Conservation (phyloP, 2,329 filamentous ascomycete genomes). For the Ambrosiella xylebori region DNA sequence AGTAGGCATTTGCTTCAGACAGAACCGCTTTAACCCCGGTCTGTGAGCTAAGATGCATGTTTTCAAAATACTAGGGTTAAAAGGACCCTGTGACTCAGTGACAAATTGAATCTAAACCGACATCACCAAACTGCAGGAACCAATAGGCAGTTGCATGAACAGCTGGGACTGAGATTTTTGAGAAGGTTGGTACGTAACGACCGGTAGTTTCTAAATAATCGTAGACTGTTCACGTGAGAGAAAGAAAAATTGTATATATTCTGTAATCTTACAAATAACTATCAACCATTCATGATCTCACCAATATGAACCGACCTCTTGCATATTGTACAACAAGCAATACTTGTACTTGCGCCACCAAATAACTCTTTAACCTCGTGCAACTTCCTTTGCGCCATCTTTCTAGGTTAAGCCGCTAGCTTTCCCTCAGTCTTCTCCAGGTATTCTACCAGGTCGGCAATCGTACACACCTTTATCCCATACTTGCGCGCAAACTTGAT, state of each 20-base stretch:
- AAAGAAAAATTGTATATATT: background rate
- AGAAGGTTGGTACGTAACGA: too few relatives aligned
- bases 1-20: too few relatives aligned
- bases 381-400: background rate
- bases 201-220: too few relatives aligned
- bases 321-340: background rate
- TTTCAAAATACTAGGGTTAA: constrained; percentile 5
- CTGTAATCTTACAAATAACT: background rate
- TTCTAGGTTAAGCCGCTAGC: constrained; percentile 25
- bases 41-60: too few relatives aligned
- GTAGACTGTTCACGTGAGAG: background rate
- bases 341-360: background rate
- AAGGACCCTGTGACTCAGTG: constrained; percentile 10
- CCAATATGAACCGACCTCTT: background rate
- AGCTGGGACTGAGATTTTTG: too few relatives aligned
- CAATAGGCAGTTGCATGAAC: too few relatives aligned
- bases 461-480: constrained; percentile 87
- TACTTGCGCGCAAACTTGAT: constrained; percentile 73
- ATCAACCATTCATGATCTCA: background rate
- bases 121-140: background rate
- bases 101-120: background rate
- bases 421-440: constrained; percentile 60
- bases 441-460: constrained; percentile 71
- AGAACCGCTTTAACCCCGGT: too few relatives aligned
- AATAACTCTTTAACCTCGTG: background rate